A percentile compares a stretch with the other conserved stretches of the same genome.
These are phyloP conservation scores for Colletotrichum eleusines DNA, from an alignment of 2,329 filamentous ascomycete species.

Conservation along the genomic window DNA sequence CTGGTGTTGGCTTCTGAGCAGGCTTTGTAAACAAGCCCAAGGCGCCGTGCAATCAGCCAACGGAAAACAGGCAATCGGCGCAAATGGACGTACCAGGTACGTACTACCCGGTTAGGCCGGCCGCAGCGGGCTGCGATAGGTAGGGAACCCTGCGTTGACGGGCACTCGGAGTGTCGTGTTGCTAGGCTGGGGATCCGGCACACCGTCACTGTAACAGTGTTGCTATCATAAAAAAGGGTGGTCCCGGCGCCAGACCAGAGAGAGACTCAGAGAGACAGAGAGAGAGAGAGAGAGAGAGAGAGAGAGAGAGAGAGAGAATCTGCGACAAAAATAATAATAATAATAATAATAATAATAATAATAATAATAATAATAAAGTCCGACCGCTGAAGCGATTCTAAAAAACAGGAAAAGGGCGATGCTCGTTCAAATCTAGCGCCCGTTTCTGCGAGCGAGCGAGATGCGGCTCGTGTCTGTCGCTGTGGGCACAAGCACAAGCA, in stretches of 20 bases:
- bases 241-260: conserved; percentile 15
- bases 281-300: neutral
- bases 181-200: conserved; percentile 8
- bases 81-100: conserved; percentile 12
- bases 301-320: neutral
- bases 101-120: conserved; percentile 27
- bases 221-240: conserved; percentile 11
- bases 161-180: neutral
- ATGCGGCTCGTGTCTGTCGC: conserved; percentile 9
- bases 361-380: too few species aligned
- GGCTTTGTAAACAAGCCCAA: neutral
- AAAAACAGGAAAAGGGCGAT: neutral
- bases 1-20: neutral
- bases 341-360: too few species aligned
- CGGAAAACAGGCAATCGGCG: neutral
- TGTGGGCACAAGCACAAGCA: neutral
- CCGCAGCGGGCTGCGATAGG: neutral
- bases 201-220: conserved; percentile 17
- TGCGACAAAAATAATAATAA: conserved; percentile 5
- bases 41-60: conserved; percentile 1
- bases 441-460: conserved; percentile 20
- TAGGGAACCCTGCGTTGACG: conserved; percentile 23
- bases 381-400: conserved; percentile 13
- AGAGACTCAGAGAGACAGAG: neutral
- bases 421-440: conserved; percentile 28